Base-by-base conservation (phyloP, 768 basidiomycete species). In the Saitozyma sp. region DNA sequence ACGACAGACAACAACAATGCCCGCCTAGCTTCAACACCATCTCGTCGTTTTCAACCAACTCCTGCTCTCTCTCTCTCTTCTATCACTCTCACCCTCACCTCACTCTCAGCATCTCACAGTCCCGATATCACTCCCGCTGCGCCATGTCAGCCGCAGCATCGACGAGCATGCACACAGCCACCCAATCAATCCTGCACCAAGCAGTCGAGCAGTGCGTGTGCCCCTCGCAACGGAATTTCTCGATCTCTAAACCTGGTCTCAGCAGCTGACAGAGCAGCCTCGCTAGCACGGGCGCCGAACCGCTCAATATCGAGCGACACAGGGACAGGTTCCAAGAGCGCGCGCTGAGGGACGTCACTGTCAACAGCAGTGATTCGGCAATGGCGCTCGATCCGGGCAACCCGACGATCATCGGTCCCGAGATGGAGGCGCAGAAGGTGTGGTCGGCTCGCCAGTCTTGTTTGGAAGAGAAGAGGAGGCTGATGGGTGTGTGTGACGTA, bases 401-500 rank as follows among this genome's bases (percentile, higher is more conserved):
- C 62, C 75, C 75, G 7, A n/a, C 67, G 10, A 19, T 67, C 41
- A 63, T 76, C 16, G 63, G 61, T n/a, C 66, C 68, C 10, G 75
- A 74, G 61, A 68, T 72, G 67, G 71, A 69, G 41, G 61, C 64
- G 2, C 75, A 78, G 58, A 76, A 75, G 64, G 74, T 75, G 37
- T 51, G 68, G 29, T 29, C 29, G 29, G 5, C 29, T 29, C 29
- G 29, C 29, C 29, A 29, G 29, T 29, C 29, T 56, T 5, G 16
- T 11, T 11, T 17, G 20, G 17, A 16, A 10, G 38, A 38, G 29
- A 10, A 5, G 2, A 29, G 8, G 39, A 14, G 38, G 17, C 11
- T 38, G 46, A 19, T 38, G 29, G 14, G 10, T 48, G 13, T 42
- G 38, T 48, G 14, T 1, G 6, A 19, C 11, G 5, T 48, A 78